Base-by-base conservation (phyloP, 371 early-diverging fungal species). In the Actinomortierella ambigua region DNA sequence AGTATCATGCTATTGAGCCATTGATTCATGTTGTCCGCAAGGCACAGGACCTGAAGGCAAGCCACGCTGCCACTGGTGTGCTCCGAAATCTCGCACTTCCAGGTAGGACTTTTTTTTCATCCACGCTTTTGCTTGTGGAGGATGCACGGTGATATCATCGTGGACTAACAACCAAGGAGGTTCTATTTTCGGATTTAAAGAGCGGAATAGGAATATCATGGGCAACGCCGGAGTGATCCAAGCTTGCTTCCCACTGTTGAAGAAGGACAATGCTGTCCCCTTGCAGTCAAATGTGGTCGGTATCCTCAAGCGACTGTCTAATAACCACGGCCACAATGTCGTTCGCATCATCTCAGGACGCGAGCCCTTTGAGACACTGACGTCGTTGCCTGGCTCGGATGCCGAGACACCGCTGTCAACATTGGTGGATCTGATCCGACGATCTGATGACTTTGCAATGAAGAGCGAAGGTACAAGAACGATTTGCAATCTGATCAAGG, bases 381-480 rank as follows among this genome's bases (percentile, higher is more conserved):
- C 76, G 17, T 63, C 76, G 1, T 41, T 75, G 2, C 50, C 65
- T 39, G 53, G 62, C 39, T 13, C 65, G 23, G 58, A 63, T 9
- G 54, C 61, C 11, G 65, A 61, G 27, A 73, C 77, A 0, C 77
- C 81, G 13, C 63, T 85, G 8, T 64, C 66, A 13, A 61, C 75
- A 6, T 56, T 88, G 13, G 55, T 82, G 5, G 76, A 63, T 0
- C 75, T 86, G 53, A 70, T 85, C 40, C 63, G 76, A 8, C 75
- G 85, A 14, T 80, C 85, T 0, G 89, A 88, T 44, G 85, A 88
- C 59, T 75, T 81, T 24, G 77, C 82, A 23, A 79, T 86, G 15
- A 82, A 81, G 59, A 87, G 87, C 54, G 89, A 88, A 61, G 85
- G 85, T 1, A 86, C 87, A 9, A 77, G 89, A 26, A 75, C 84